Evolutionary conservation across 2,329 filamentous ascomycete genomes (phyloP).

Genomic region (Byssothecium circinans): DNA sequence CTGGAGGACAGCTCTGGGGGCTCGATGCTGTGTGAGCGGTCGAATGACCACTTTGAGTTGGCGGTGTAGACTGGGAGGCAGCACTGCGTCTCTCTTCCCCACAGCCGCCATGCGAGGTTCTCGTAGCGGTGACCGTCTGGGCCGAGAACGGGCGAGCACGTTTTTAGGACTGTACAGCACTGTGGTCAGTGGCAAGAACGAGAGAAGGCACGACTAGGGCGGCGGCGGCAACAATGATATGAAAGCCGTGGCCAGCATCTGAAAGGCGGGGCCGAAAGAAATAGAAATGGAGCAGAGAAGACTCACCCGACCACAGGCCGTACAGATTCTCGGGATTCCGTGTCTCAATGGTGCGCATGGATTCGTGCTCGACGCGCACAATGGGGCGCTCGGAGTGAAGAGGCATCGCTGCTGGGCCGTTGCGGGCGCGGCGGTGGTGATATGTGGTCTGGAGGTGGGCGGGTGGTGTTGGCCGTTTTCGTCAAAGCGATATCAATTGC

Average conservation of each 20-base stretch:
- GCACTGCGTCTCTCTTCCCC: slow-evolving; percentile 92
- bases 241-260: slow-evolving; percentile 3
- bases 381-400: slow-evolving; percentile 81
- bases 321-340: slow-evolving; percentile 89
- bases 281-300: slow-evolving; percentile 1
- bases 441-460: slow-evolving; percentile 1
- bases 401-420: slow-evolving; percentile 64
- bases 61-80: slow-evolving; percentile 63
- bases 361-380: slow-evolving; percentile 85
- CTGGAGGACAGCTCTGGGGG: slow-evolving; percentile 52
- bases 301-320: slow-evolving; percentile 95
- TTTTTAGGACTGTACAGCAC: slow-evolving; percentile 73
- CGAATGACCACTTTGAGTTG: slow-evolving; percentile 38
- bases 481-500: slow-evolving; percentile 16
- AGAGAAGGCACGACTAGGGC: slow-evolving; percentile 10
- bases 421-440: slow-evolving; percentile 12
- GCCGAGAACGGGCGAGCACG: slow-evolving; percentile 82
- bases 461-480: slow-evolving; percentile 17
- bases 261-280: slow-evolving; percentile 8
- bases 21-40: slow-evolving; percentile 29
- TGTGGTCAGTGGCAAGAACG: slow-evolving; percentile 23
- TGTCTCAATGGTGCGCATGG: slow-evolving; percentile 94
- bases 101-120: slow-evolving; percentile 87
- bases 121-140: slow-evolving; percentile 90
- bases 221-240: slow-evolving; percentile 8